Evolutionary conservation across 1,284 basidiomycete genomes (phyloP).

Genomic region (Rhodotorula sp.): DNA sequence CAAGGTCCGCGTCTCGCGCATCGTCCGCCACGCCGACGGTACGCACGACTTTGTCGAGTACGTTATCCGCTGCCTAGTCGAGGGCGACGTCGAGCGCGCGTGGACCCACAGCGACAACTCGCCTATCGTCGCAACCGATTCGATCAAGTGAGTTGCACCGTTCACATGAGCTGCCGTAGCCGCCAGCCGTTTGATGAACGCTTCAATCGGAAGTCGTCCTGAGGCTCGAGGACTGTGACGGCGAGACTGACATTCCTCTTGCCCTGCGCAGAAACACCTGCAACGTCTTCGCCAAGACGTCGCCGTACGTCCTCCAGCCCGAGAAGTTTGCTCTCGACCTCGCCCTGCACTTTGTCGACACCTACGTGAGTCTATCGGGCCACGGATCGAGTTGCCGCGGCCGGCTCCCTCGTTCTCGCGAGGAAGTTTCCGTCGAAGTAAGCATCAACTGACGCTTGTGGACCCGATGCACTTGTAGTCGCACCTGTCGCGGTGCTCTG

Average conservation of each 20-base stretch:
- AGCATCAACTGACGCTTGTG: too few relatives aligned
- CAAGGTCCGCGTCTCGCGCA: slow-evolving; percentile 75
- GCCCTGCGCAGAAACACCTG: slow-evolving; percentile 22
- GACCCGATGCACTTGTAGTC: background rate
- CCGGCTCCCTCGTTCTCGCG: too few relatives aligned
- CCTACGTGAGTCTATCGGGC: slow-evolving; percentile 56
- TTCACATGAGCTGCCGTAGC: slow-evolving; percentile 58
- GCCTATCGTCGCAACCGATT: slow-evolving; percentile 82
- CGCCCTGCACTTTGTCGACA: slow-evolving; percentile 76
- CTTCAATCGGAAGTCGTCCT: background rate
- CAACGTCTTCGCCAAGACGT: slow-evolving; percentile 78
- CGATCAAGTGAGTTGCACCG: slow-evolving; percentile 60
- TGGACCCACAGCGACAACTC: slow-evolving; percentile 75
- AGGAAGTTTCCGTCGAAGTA: too few relatives aligned
- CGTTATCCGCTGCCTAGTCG: slow-evolving; percentile 70
- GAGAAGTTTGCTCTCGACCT: slow-evolving; percentile 86
- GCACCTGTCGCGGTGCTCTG: slow-evolving; percentile 61
- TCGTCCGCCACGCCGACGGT: slow-evolving; percentile 62
- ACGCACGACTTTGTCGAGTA: slow-evolving; percentile 69
- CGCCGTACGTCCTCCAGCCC: slow-evolving; percentile 75
- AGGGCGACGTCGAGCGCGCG: slow-evolving; percentile 56
- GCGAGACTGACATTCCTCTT: background rate
- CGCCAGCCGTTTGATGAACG: background rate
- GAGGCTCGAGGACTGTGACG: background rate
- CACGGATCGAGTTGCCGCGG: too few relatives aligned